phyloP scores from a whole-genome alignment of 78 protist species.

The Capsaspora owczarzaki region DNA sequence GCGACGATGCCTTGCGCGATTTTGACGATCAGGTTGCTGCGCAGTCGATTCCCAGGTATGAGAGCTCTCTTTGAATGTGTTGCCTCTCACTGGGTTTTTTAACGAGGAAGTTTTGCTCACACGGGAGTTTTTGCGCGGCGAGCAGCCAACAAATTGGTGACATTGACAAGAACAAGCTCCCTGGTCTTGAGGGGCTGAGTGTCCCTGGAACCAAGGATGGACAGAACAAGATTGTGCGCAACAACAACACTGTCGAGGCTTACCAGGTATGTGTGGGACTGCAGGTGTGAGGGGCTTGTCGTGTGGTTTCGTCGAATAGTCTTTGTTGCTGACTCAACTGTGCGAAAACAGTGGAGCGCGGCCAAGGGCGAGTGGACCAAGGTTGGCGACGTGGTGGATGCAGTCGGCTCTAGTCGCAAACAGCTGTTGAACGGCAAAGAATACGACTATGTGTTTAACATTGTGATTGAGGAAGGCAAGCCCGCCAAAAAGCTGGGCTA shows the following conservation, averaged over 20 bases:
- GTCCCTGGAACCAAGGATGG: constrained; percentile 58
- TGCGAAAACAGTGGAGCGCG: constrained; percentile 20
- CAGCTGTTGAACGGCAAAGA: constrained; percentile 50
- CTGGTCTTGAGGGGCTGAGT: constrained; percentile 15
- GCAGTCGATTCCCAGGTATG: constrained; percentile 20
- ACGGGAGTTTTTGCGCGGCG: neutral
- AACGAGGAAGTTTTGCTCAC: neutral
- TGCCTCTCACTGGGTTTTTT: neutral
- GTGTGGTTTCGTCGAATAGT: neutral
- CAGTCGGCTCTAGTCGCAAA: constrained; percentile 9
- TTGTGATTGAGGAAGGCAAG: constrained; percentile 61
- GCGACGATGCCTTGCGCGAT: neutral
- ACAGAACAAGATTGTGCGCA: constrained; percentile 29
- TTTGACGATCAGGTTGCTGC: constrained; percentile 14
- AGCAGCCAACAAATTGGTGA: constrained; percentile 39
- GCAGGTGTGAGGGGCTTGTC: neutral
- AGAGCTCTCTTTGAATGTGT: neutral
- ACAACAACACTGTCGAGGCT: constrained; percentile 37
- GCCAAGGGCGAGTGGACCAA: constrained; percentile 41
- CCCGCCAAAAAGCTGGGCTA: constrained; percentile 41
- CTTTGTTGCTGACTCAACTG: neutral
- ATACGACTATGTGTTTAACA: constrained; percentile 71
- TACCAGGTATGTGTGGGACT: neutral
- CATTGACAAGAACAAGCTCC: constrained; percentile 31
- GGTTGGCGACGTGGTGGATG: constrained; percentile 60